Conservation (phyloP, 2,329 filamentous ascomycete genomes). For the Triangularia setosa region DNA sequence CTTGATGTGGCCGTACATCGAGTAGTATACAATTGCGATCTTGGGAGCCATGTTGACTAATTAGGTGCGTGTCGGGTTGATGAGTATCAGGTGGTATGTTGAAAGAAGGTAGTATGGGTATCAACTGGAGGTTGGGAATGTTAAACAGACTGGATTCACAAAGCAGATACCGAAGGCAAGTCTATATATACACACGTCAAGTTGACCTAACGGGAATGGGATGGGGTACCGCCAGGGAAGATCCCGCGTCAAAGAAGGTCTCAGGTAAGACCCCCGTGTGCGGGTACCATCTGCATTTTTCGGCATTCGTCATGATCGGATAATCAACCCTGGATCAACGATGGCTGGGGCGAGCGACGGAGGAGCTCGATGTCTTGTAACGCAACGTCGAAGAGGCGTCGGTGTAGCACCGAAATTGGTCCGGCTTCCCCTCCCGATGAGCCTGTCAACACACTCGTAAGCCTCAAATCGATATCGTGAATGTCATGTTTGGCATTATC, state of each 20-base stretch:
- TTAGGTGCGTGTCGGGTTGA: slow-evolving; percentile 1
- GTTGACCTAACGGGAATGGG: neutral
- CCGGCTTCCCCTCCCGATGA: neutral
- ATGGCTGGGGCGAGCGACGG: neutral
- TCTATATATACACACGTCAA: slow-evolving; percentile 4
- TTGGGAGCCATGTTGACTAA: slow-evolving; percentile 73
- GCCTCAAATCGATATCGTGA: neutral
- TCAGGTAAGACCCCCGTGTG: neutral
- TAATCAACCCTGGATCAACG: slow-evolving; percentile 23
- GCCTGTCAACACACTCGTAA: neutral
- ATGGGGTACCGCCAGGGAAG: neutral
- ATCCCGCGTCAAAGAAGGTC: slow-evolving; percentile 3
- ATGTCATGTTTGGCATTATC: neutral
- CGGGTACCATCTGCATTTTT: neutral
- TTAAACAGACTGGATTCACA: neutral
- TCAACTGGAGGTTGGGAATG: neutral
- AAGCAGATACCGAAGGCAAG: neutral
- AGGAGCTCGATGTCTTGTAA: neutral
- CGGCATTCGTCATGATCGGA: slow-evolving; percentile 27
- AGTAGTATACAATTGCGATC: slow-evolving; percentile 90
- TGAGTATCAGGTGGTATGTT: neutral
- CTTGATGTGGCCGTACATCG: slow-evolving; percentile 88
- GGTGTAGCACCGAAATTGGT: neutral
- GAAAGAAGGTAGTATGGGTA: neutral
- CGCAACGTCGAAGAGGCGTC: neutral